Evolutionary conservation across 2,329 filamentous ascomycete genomes (phyloP), one percentile per base, ranked within the genome.

Genomic region (Fusarium verticillioides): DNA sequence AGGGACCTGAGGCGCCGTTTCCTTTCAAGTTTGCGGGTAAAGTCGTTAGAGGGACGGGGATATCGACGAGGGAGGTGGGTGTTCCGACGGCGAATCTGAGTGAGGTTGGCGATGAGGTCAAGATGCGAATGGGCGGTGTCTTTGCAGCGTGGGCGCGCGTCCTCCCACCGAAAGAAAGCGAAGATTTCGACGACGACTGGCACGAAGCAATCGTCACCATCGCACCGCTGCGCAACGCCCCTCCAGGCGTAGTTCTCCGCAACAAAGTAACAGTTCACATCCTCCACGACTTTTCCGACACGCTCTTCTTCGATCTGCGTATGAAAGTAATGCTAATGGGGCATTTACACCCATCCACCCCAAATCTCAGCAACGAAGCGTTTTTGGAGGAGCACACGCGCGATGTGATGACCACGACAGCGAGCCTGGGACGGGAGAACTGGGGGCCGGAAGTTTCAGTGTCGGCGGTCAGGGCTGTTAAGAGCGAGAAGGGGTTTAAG

Each of bases 91-190:
- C 89, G 1, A 90, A 87, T 66, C 79, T 93, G 4, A 75, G 76
- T 1, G 85, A 84, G 15, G 82, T 92, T 1, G 83, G 88, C 0
- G 86, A 87, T 32, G 84, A 88, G 39, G 78, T 92, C 44, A 82
- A 85, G 28, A 81, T 87, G 69, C 85, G 87, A 7, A 83, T 93
- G 56, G 81, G 83, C 18, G 92, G 91, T 0, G 85, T 91, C 11
- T 93, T 91, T 75, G 89, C 91, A 43, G 91, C 89, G 7, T 93
- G 91, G 91, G 87, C 86, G 0, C 81, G 85, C 2, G 75, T 89
- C 4, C 69, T 85, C 3, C 81, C 83, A 0, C 36, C 61, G 1
- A 79, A 81, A 28, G 77, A 75, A 0, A 70, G 77, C 5, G 81
- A 83, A 7, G 78, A 78, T 7, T 57, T 83, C 4, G 79, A 83